These are phyloP conservation scores for Globisporangium megalacanthum DNA, from an alignment of 352 stramenopile genomes.

Conservation along the genomic window DNA sequence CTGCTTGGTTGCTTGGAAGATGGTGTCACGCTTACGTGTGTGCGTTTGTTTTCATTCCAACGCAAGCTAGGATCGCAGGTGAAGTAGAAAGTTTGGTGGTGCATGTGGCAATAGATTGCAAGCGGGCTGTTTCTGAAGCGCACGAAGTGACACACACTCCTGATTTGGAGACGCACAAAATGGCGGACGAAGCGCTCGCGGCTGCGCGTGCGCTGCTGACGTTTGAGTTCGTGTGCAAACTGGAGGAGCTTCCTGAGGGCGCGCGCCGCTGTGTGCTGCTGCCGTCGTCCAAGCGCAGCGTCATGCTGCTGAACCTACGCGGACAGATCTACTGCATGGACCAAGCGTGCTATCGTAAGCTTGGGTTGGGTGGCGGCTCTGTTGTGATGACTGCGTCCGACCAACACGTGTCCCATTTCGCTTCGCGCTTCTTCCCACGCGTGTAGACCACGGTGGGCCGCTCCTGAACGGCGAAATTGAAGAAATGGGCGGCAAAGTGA, in stretches of 20 bases:
- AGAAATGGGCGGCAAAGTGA: conserved; percentile 69
- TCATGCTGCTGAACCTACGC: conserved; percentile 61
- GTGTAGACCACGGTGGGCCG: conserved; percentile 71
- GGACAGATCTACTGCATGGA: conserved; percentile 81
- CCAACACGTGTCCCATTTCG: too few species aligned
- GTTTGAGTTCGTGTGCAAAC: conserved; percentile 67
- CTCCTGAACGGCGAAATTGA: conserved; percentile 80
- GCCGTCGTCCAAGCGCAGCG: conserved; percentile 57
- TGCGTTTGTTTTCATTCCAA: not conserved
- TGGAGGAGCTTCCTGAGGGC: conserved; percentile 48
- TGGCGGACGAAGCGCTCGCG: conserved; percentile 5
- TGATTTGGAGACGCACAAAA: too few species aligned
- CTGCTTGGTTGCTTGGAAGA: too few species aligned
- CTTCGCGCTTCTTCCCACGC: not conserved
- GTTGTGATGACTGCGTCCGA: too few species aligned
- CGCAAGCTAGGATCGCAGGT: not conserved
- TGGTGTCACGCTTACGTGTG: too few species aligned
- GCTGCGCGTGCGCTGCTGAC: conserved; percentile 31
- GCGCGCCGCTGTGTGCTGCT: conserved; percentile 51
- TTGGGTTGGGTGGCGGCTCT: not conserved
- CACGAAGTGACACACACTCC: not conserved
- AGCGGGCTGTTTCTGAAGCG: not conserved
- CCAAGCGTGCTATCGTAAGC: conserved; percentile 76
- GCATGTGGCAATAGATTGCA: not conserved
- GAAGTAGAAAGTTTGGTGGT: not conserved